Percentiles rank a stretch among this genome's conserved stretches.
Conservation (phyloP, 495 filamentous ascomycete genomes). For the Aspergillus carlsbadensis region DNA sequence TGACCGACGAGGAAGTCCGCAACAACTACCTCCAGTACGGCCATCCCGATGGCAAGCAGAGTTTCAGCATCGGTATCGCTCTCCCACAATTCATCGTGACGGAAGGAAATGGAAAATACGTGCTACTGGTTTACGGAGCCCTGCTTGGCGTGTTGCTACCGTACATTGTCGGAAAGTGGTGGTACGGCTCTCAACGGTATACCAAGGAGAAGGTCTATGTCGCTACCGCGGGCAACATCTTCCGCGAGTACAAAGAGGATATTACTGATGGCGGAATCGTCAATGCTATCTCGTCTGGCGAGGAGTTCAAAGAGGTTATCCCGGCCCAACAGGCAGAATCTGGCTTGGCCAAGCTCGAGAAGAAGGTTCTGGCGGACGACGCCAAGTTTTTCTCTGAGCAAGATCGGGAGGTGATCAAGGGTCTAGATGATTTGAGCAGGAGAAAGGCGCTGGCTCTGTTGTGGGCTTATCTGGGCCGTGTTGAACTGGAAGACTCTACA, state of each 20-base stretch:
- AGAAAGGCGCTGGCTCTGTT: slow-evolving; percentile 86
- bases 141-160: slow-evolving; percentile 87
- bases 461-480: slow-evolving; percentile 90
- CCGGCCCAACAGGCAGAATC: slow-evolving; percentile 71
- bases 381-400: slow-evolving; percentile 45
- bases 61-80: slow-evolving; percentile 96
- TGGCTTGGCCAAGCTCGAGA: slow-evolving; percentile 78
- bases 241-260: slow-evolving; percentile 84
- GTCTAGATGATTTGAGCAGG: slow-evolving; percentile 69
- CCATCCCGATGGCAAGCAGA: slow-evolving; percentile 96
- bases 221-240: slow-evolving; percentile 88
- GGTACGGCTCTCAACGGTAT: slow-evolving; percentile 91
- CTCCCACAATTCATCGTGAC: slow-evolving; percentile 90
- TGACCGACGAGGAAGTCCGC: slow-evolving; percentile 94
- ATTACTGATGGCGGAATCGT: slow-evolving; percentile 79
- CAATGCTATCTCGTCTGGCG: slow-evolving; percentile 73
- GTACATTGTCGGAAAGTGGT: slow-evolving; percentile 94
- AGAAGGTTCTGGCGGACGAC: slow-evolving; percentile 64
- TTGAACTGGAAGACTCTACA: slow-evolving; percentile 69
- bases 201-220: slow-evolving; percentile 91
- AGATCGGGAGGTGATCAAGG: slow-evolving; percentile 64
- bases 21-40: slow-evolving; percentile 96
- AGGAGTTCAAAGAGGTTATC: slow-evolving; percentile 73
- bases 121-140: slow-evolving; percentile 81
- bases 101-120: slow-evolving; percentile 93